Percentiles rank a stretch among this genome's conserved stretches.
Conservation (phyloP, 345 rosid genomes). For the Populus davidiana region DNA sequence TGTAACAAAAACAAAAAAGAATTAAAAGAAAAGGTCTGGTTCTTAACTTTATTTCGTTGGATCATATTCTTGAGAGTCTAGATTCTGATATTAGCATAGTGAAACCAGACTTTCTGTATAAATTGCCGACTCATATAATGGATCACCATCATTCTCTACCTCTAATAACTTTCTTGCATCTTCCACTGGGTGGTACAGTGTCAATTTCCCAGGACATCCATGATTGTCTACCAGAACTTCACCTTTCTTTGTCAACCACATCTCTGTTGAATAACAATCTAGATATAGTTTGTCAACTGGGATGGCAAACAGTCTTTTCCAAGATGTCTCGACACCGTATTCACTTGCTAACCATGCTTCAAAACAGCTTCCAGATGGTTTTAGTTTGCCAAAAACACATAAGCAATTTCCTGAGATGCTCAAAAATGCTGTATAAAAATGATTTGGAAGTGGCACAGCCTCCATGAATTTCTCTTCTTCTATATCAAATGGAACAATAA, state of each 20-base stretch:
- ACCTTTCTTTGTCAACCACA: slow-evolving; percentile 24
- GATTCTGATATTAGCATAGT: background rate
- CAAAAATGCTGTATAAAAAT: background rate
- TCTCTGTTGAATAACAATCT: background rate
- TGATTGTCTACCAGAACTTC: slow-evolving; percentile 21
- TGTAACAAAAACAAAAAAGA: background rate
- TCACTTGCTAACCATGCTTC: slow-evolving; percentile 36
- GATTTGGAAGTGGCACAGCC: slow-evolving; percentile 2
- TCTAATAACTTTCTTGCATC: background rate
- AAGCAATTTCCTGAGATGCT: slow-evolving; percentile 29
- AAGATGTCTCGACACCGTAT: slow-evolving; percentile 19
- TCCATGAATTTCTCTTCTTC: slow-evolving; percentile 22
- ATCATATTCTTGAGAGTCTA: background rate
- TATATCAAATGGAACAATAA: slow-evolving; percentile 30
- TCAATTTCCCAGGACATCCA: background rate
- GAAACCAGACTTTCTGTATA: slow-evolving; percentile 1
- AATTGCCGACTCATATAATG: background rate
- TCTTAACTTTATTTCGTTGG: background rate
- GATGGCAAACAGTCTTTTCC: slow-evolving; percentile 28
- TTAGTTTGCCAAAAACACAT: slow-evolving; percentile 21
- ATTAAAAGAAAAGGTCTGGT: background rate
- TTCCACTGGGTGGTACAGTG: background rate
- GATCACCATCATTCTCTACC: background rate
- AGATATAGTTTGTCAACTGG: background rate
- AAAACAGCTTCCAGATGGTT: slow-evolving; percentile 6